phyloP scores from a whole-genome alignment of 805 yeast species.

The Nadsonia fulvescens region DNA sequence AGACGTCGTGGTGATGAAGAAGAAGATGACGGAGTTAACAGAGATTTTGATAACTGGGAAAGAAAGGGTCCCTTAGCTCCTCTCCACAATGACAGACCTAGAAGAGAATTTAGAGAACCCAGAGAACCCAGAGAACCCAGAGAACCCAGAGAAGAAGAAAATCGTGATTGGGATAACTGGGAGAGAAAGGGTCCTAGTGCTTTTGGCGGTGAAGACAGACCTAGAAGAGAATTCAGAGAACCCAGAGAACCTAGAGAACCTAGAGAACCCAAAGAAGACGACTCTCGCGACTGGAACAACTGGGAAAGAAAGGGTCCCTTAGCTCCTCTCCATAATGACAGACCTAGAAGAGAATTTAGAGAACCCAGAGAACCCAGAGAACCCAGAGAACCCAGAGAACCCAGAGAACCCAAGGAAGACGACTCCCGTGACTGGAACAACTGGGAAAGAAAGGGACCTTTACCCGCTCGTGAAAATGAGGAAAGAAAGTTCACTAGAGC shows the following conservation, averaged over 20 bases:
- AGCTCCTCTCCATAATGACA: constrained; percentile 5
- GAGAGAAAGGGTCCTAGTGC: constrained; percentile 21
- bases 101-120: constrained; percentile 12
- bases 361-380: constrained; percentile 15
- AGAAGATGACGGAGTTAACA: constrained; percentile 21
- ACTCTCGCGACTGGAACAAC: constrained; percentile 18
- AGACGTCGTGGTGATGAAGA: constrained; percentile 5
- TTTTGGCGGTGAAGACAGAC: constrained; percentile 11
- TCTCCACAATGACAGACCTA: constrained; percentile 1
- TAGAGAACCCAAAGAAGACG: constrained; percentile 13
- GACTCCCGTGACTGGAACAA: constrained; percentile 12
- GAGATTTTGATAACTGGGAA: constrained; percentile 27
- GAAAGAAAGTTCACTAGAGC: no score
- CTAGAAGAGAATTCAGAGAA: constrained; percentile 23
- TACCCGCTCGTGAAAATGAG: constrained; percentile 31
- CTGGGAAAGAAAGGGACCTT: constrained; percentile 25
- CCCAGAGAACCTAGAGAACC: no score
- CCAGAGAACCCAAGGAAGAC: constrained; percentile 12
- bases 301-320: constrained; percentile 13
- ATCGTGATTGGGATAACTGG: constrained; percentile 3
- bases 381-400: constrained; percentile 16
- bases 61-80: constrained; percentile 16
- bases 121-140: constrained; percentile 12
- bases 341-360: constrained; percentile 7
- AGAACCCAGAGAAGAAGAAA: constrained; percentile 6